Evolutionary conservation across 2,329 filamentous ascomycete species (phyloP).

Genomic region (Zasmidium cellare): DNA sequence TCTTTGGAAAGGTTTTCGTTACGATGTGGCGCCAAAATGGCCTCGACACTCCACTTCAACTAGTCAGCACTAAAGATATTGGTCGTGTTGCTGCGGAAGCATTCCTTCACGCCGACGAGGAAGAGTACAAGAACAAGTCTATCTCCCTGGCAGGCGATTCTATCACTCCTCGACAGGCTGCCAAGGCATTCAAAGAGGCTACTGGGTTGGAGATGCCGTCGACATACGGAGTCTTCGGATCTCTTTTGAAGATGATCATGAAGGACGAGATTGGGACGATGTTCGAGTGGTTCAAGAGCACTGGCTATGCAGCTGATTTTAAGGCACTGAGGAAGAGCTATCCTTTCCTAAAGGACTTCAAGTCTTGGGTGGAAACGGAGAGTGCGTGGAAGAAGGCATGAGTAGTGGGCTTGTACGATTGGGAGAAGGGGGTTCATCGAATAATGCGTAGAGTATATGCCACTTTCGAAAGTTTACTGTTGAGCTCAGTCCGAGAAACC

Average conservation of each 20-base stretch:
- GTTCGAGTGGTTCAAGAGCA: slow-evolving; percentile 50
- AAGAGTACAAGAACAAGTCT: slow-evolving; percentile 45
- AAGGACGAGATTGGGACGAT: slow-evolving; percentile 34
- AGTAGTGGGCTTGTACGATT: too few relatives aligned
- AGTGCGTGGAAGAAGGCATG: slow-evolving; percentile 41
- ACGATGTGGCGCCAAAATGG: slow-evolving; percentile 41
- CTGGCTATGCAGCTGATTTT: slow-evolving; percentile 52
- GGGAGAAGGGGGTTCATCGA: too few relatives aligned
- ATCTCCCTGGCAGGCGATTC: slow-evolving; percentile 56
- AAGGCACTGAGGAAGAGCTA: slow-evolving; percentile 43
- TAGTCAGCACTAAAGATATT: slow-evolving; percentile 42
- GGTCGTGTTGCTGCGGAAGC: slow-evolving; percentile 53
- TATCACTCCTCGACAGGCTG: slow-evolving; percentile 49
- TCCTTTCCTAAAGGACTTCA: slow-evolving; percentile 49
- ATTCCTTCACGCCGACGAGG: slow-evolving; percentile 41
- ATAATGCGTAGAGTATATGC: too few relatives aligned
- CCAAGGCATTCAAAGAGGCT: slow-evolving; percentile 47
- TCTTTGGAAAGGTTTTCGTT: slow-evolving; percentile 51
- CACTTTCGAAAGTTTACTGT: too few relatives aligned
- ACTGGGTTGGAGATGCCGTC: slow-evolving; percentile 47
- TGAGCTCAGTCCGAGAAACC: too few relatives aligned
- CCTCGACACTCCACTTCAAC: slow-evolving; percentile 30
- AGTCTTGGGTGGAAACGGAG: slow-evolving; percentile 50
- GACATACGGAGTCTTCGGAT: slow-evolving; percentile 44
- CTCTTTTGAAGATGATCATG: slow-evolving; percentile 42